Conservation (phyloP, 2,329 filamentous ascomycete genomes). For the Aspergillus caelatus region DNA sequence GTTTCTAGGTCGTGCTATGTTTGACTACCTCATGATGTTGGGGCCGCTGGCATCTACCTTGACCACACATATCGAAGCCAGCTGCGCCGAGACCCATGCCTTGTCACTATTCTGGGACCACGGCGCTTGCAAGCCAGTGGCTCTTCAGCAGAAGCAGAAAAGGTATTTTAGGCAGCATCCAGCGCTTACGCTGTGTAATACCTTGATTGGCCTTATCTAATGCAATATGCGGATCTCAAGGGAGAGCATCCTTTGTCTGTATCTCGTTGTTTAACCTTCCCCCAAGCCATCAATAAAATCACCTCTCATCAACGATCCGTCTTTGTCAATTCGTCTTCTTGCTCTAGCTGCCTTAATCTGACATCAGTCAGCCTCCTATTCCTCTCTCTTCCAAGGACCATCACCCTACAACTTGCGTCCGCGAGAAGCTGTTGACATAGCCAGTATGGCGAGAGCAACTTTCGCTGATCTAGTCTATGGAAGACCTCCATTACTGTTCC, state of each 20-base stretch:
- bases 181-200: conserved; percentile 8
- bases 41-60: conserved; percentile 13
- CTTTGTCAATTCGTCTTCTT: neutral
- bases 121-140: conserved; percentile 33
- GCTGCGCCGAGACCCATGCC: conserved; percentile 27
- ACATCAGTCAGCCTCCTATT: neutral
- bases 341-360: neutral
- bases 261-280: conserved; percentile 8
- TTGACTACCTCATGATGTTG: neutral
- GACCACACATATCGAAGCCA: conserved; percentile 19
- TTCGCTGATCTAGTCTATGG: neutral
- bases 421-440: neutral
- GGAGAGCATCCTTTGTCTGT: conserved; percentile 7
- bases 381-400: too few species aligned
- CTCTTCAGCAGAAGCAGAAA: conserved; percentile 23
- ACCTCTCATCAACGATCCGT: neutral
- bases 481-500: conserved; percentile 23
- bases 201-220: conserved; percentile 1
- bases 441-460: conserved; percentile 22
- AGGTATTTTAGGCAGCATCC: conserved; percentile 17
- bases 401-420: too few species aligned
- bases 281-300: neutral
- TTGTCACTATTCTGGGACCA: conserved; percentile 29
- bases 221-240: neutral
- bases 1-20: neutral